Evolutionary conservation across 306 rosid genomes (phyloP).

Genomic region (Lathyrus sativus): DNA sequence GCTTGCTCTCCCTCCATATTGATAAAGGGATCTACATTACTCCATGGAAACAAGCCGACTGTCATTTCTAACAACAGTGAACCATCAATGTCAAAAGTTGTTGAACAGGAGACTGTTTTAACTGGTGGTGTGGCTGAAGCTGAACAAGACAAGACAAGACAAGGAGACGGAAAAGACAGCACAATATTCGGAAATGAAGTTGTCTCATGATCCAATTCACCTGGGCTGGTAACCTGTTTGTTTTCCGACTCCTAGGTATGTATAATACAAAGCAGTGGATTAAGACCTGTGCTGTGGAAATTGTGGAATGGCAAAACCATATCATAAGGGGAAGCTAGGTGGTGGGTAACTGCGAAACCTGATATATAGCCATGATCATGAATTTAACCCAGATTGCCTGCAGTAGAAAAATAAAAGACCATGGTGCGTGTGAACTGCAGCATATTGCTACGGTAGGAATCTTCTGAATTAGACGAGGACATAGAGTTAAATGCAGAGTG

Average conservation of each 20-base stretch:
- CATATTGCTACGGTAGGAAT: neutral
- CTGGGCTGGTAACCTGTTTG: constrained; percentile 9
- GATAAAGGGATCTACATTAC: constrained; percentile 23
- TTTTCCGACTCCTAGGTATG: neutral
- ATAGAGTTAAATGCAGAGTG: constrained; percentile 9
- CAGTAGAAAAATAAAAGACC: neutral
- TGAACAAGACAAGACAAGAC: constrained; percentile 24
- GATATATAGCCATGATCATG: neutral
- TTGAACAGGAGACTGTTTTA: constrained; percentile 28
- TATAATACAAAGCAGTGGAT: neutral
- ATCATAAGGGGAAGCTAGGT: neutral
- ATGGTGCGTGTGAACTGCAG: neutral
- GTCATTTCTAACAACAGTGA: constrained; percentile 17
- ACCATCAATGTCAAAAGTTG: constrained; percentile 33
- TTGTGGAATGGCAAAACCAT: constrained; percentile 19
- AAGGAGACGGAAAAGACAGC: constrained; percentile 31
- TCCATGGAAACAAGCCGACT: constrained; percentile 16
- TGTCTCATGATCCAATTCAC: constrained; percentile 13
- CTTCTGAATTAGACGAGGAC: neutral
- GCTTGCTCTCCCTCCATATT: constrained; percentile 20
- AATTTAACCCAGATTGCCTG: neutral
- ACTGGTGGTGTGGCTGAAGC: neutral
- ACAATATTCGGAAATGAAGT: constrained; percentile 21
- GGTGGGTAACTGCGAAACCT: neutral
- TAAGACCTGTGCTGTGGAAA: constrained; percentile 13